Evolutionary conservation across 1,284 basidiomycete genomes (phyloP), one percentile per base, ranked within the genome.

Genomic region (Pseudozyma thailandica): DNA sequence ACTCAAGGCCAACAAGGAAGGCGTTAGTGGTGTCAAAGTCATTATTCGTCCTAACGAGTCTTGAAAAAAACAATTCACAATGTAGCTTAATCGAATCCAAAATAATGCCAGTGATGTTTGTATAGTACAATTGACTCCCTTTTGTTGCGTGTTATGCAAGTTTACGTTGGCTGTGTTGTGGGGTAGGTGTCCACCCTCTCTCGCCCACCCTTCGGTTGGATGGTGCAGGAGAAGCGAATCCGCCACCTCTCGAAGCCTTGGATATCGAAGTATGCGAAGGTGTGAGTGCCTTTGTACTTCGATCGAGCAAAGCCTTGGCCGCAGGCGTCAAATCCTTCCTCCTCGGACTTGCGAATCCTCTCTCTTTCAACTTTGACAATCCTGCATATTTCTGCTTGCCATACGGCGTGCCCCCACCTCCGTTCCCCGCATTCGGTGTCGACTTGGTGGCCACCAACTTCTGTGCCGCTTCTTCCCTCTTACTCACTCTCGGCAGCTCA

Each of bases 1-100:
- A 13, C 47, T 78, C 12, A 73, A 54, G 25, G 42, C 28, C 8
- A 75, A 75, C 52, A 74, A 71, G 50, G 49, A 68, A 23, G 75
- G 75, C 21, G 72, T 78, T 4, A 50, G 42, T 28, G 75, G 75
- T 16, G 60, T 64, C 33, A 78, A 78, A 58, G 46, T 78, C 28
- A 53, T 78, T 27, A 57, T 74, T 15, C 43, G 60, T 12, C 75
- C 75, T 9, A 43, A 65, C 31, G 66, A 65, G 20, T 44, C 35
- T 5, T 71, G 46, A 61, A 48, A 6, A 6, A 15, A 5, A 37
- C n/a, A 9, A 8, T n/a, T 3, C 6, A 7, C 5, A 26, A 12
- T 46, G 10, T n/a, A 27, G 21, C 15, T 20, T 47, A 23, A 37
- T 30, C 2, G n/a, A 44, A 26, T 44, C 27, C 18, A n/a, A 23